These are phyloP conservation scores for Cladosporium sp. DNA, from an alignment of 2,329 filamentous ascomycete species.

Conservation along the genomic window DNA sequence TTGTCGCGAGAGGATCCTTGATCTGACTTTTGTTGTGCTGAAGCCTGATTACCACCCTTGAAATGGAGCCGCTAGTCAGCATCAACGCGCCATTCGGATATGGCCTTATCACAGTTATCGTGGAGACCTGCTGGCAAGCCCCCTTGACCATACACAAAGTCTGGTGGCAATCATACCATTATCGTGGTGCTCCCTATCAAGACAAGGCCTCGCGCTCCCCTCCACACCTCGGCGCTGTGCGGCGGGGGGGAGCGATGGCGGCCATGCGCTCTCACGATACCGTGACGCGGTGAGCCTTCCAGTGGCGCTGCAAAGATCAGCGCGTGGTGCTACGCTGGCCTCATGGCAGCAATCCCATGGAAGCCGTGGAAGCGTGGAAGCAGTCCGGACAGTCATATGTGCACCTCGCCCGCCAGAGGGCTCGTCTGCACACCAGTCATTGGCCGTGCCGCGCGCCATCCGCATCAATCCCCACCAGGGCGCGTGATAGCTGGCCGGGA, in stretches of 20 bases:
- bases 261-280: slow-evolving; percentile 7
- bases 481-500: slow-evolving; percentile 17
- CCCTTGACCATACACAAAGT: neutral
- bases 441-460: slow-evolving; percentile 12
- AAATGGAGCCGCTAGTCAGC: slow-evolving; percentile 5
- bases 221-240: slow-evolving; percentile 15
- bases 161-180: neutral
- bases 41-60: neutral
- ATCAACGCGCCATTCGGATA: neutral
- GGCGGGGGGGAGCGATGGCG: neutral
- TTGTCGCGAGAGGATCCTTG: neutral
- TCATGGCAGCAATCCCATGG: slow-evolving; percentile 12
- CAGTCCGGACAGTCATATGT: slow-evolving; percentile 2
- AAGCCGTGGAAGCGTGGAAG: neutral
- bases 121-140: neutral
- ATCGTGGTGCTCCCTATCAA: neutral
- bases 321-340: slow-evolving; percentile 13
- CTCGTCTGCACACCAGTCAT: slow-evolving; percentile 15
- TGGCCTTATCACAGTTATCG: slow-evolving; percentile 7
- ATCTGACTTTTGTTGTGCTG: neutral
- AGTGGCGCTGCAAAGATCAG: neutral
- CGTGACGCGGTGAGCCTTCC: slow-evolving; percentile 13
- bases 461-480: neutral
- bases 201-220: neutral
- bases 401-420: neutral